Evolutionary conservation across 2,329 filamentous ascomycete species (phyloP), one percentile per base, ranked within the genome.

Genomic region (Sarocladium brachiariae): DNA sequence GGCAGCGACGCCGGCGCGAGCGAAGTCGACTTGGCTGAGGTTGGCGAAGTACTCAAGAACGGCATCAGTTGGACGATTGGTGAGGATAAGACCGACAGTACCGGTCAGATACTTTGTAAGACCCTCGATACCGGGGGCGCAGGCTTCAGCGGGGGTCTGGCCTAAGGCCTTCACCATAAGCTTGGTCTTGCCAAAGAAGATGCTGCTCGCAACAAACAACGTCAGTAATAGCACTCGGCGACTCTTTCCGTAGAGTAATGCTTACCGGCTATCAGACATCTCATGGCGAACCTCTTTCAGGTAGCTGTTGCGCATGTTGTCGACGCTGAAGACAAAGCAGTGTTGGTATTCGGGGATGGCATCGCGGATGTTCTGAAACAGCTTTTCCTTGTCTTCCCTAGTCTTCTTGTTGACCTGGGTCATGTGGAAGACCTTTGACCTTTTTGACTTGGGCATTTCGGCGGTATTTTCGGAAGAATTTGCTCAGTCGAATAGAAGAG

Each of bases 141-240:
- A 80, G 71, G 91, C 89, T 62, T 89, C 86, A 63, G 87, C 86
- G 58, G 83, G 77, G 50, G 77, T 84, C 57, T 80, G 80, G 64
- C 93, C 93, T 23, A 99, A 86, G 52, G 93, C 91, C 72, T 93
- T 92, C 61, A 88, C 84, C 90, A 97, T 97, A 69, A 99, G 91
- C 74, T 97, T 97, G 53, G 92, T 97, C 76, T 97, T 99, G 73
- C 92, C 93, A 71, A 96, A 97, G 82, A 97, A 97, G 67, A 99
- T 76, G 61, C 91, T 93, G 61, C 34, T 9, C n/a, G 24, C 19
- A 6, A 19, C n/a, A n/a, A 50, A 51, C 54, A 49, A 11, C 4
- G 19, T 38, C 19, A 38, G 30, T 23, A 3, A n/a, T 11, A 18
- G 11, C 9, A 48, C 19, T 34, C 27, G 10, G 30, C 23, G n/a